phyloP scores from a whole-genome alignment of 2,329 filamentous ascomycete genomes.

The Fusarium coicis region DNA sequence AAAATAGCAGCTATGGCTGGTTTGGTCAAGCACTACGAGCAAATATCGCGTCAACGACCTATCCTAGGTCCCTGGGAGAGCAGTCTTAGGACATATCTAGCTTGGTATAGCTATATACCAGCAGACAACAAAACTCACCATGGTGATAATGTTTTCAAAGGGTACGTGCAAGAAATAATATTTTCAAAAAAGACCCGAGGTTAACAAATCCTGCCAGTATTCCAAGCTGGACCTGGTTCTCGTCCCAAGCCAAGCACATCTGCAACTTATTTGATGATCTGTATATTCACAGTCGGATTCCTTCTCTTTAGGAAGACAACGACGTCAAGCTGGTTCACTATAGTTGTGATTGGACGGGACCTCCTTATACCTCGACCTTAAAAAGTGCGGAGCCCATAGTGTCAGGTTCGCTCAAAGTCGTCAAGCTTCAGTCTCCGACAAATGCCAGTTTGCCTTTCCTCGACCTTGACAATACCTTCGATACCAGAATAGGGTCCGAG shows the following conservation, averaged over 20 bases:
- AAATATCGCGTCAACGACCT: not conserved
- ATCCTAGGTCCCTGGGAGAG: fast-evolving
- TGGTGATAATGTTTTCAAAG: not conserved
- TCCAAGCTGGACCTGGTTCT: not conserved
- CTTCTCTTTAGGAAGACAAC: not conserved
- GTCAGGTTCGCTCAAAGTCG: fast-evolving
- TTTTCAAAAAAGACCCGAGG: fast-evolving
- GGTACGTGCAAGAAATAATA: not conserved
- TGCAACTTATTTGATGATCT: not conserved
- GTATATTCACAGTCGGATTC: too few species aligned
- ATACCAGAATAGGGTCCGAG: not conserved
- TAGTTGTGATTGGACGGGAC: not conserved
- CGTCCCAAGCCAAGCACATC: fast-evolving
- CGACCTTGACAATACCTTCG: not conserved
- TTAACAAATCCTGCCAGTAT: fast-evolving
- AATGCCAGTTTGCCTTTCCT: not conserved
- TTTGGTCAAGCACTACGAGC: not conserved
- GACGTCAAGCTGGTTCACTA: not conserved
- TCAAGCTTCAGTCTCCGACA: not conserved
- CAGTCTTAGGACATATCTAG: fast-evolving
- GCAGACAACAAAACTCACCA: not conserved
- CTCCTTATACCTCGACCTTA: fast-evolving
- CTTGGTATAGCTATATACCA: not conserved
- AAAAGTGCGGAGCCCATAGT: fast-evolving
- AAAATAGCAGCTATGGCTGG: not conserved